Evolutionary conservation across 2,329 filamentous ascomycete genomes (phyloP), one percentile per base, ranked within the genome.

Genomic region (Elsinoe fawcettii): DNA sequence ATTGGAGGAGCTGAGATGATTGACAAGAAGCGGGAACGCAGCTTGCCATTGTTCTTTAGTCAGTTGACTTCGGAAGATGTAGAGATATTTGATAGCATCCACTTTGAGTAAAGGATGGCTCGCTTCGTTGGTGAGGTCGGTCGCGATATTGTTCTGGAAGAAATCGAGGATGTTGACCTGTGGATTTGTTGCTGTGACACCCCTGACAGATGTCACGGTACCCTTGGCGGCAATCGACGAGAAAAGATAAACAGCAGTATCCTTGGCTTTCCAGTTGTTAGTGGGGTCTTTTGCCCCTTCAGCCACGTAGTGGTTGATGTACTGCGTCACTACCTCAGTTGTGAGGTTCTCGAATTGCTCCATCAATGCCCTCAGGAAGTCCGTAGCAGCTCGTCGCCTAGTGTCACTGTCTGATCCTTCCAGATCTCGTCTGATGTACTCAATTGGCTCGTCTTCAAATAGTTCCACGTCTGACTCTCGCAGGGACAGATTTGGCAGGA

Each of bases 371-470:
- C 89, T 83, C 59, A 99, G 74, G 75, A 99, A 99, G 70, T 97
- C 93, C 0, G 92, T 97, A 0, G 95, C 91, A 39, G 93, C 92
- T 66, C 93, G 82, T 63, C 93, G 81, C 67, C 93, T 81, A 1
- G 93, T 99, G 69, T 97, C 93, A 56, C 87, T 95, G 71, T 99
- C 93, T 1, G 93, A 96, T 5, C 93, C 93, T 71, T 99, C 93
- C 49, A 99, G 77, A 71, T 99, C 93, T 66, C 90, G 83, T 61
- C 93, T 83, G 67, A 99, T 99, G 69, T 95, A 99, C 71, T 99
- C 93, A 63, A 99, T 99, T 0, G 93, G 93, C 75, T 99, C 95
- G 69, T 99, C 95, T 69, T 99, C 93, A 65, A 99, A 97, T 63
- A 96, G 80, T 70, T 99, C 93, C 56, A 96, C 81, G 63, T 99